These are phyloP conservation scores for Didymella segeticola DNA, from an alignment of 2,329 filamentous ascomycete species.

Conservation along the genomic window DNA sequence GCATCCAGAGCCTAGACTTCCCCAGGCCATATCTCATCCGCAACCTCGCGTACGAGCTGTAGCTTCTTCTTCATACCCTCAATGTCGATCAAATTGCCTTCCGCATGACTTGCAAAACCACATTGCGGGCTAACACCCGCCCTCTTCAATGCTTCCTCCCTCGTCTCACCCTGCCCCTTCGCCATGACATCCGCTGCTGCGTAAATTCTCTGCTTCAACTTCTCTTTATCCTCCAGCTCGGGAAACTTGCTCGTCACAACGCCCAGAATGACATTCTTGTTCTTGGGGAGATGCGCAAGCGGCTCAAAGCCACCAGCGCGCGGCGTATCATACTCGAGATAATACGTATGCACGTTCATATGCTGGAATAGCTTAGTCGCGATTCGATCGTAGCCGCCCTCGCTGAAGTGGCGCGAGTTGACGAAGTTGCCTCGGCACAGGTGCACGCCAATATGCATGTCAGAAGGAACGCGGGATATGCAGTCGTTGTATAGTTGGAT, in stretches of 20 bases:
- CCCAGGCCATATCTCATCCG: constrained; percentile 72
- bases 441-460: constrained; percentile 78
- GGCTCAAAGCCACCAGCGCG: constrained; percentile 54
- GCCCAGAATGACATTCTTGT: constrained; percentile 54
- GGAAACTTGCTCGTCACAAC: constrained; percentile 53
- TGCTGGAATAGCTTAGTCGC: constrained; percentile 43
- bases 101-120: constrained; percentile 68
- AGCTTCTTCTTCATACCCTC: constrained; percentile 76
- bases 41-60: constrained; percentile 71
- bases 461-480: constrained; percentile 65
- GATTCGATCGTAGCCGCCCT: constrained; percentile 53
- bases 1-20: no score
- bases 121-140: constrained; percentile 51
- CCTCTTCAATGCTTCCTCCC: constrained; percentile 70
- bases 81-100: constrained; percentile 70
- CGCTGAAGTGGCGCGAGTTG: constrained; percentile 51
- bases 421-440: constrained; percentile 64
- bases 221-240: constrained; percentile 50
- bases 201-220: constrained; percentile 51
- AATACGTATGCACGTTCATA: constrained; percentile 41
- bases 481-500: constrained; percentile 76
- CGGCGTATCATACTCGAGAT: constrained; percentile 52
- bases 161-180: constrained; percentile 66
- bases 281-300: constrained; percentile 47
- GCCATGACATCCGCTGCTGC: constrained; percentile 68